Base-by-base conservation (phyloP, 1,284 basidiomycete species). In the Leccinum glutinopallens region DNA sequence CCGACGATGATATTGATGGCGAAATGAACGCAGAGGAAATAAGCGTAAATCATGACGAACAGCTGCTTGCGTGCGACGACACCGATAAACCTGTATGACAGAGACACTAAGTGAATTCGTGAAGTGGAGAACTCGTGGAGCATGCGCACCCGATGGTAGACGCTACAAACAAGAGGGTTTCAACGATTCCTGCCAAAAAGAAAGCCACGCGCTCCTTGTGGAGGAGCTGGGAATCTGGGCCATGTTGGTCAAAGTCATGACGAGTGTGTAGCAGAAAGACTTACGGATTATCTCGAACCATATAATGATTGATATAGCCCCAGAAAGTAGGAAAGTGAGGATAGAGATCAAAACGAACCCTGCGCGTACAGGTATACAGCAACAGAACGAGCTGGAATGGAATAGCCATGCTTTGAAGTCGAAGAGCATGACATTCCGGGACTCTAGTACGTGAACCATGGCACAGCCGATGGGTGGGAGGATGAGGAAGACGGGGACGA, bases 281-380 rank as follows among this genome's bases (percentile, higher is more conserved):
- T 68, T 66, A 88, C 88, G 80, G 37, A 76, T 78, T 37, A 88
- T 75, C 69, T 87, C 84, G 70, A 84, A 86, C 86, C 85, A 89
- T 22, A 87, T 69, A 58, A 86, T 72, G 67, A 85, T 73, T 10
- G 84, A 77, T 49, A 87, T 76, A 17, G 83, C 63, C 2, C 82
- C 83, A 2, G 84, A 78, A 35, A 89, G 73, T 25, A 88, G 68
- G 58, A 87, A 80, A 1, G 81, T 82, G 10, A 88, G 72, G 3
- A 82, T 65, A 32, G 85, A 80, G 77, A 86, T 81, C 59, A 83
- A 71, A 60, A 86, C 79, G 41, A 88, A 86, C 39, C 88, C 87
- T 4, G 84, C 64, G 63, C 88, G 81, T n/a, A 87, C 84, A 54
- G 87, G 84, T 67, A 90, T 72, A 70, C 88, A 90, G 68, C 80